Evolutionary conservation across 371 early-diverging fungal genomes (phyloP).

Genomic region (Blakeslea trispora): DNA sequence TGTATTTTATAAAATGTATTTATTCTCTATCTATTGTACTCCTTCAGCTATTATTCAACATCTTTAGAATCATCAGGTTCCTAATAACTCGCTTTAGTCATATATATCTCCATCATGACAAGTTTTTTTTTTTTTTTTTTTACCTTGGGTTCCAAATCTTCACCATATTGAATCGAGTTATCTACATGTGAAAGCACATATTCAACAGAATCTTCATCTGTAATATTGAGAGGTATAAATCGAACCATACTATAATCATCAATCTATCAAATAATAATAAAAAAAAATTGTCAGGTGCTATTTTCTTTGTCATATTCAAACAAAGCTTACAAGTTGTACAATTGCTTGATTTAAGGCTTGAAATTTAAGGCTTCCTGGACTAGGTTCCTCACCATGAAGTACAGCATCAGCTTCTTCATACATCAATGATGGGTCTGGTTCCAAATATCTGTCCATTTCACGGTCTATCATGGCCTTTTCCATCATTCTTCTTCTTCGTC

Average conservation of each 20-base stretch:
- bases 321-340: constrained; percentile 52
- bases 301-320: no score
- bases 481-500: constrained; percentile 35
- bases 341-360: constrained; percentile 87
- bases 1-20: neutral
- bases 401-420: constrained; percentile 74
- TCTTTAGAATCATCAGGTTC: constrained; percentile 47
- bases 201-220: constrained; percentile 92
- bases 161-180: constrained; percentile 95
- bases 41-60: constrained; percentile 25
- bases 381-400: constrained; percentile 28
- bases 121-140: constrained; percentile 15
- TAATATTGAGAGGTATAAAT: constrained; percentile 92
- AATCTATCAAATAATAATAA: constrained; percentile 69
- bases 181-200: constrained; percentile 88
- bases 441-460: constrained; percentile 72
- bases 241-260: constrained; percentile 96
- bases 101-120: no score
- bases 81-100: constrained; percentile 22
- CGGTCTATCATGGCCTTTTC: constrained; percentile 45
- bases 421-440: constrained; percentile 85
- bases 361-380: constrained; percentile 69
- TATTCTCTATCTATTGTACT: neutral
- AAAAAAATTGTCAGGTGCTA: no score
- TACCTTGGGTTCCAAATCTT: constrained; percentile 94